These are phyloP conservation scores for Lizonia empirigonia DNA, from an alignment of 2,329 filamentous ascomycete species.

Conservation along the genomic window DNA sequence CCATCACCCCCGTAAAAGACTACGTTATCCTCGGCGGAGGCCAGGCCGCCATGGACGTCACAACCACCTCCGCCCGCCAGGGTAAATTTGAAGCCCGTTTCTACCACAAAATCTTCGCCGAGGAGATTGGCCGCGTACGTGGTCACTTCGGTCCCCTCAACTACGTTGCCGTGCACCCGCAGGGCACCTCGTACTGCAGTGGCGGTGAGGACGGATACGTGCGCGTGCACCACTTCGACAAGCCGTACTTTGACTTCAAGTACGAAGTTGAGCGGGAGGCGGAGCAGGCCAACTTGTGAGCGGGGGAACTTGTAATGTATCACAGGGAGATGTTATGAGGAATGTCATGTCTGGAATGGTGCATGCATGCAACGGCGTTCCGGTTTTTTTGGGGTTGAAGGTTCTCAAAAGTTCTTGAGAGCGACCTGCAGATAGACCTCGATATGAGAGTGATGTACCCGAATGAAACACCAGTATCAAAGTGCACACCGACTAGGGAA, in stretches of 20 bases:
- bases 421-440: conserved; percentile 21
- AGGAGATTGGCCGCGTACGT: conserved; percentile 95
- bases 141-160: conserved; percentile 97
- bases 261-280: conserved; percentile 95
- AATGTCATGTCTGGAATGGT: conserved; percentile 33
- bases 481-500: too few relatives aligned
- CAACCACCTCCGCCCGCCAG: conserved; percentile 88
- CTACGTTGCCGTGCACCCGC: conserved; percentile 91
- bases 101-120: conserved; percentile 99
- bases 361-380: conserved; percentile 49
- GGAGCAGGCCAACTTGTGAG: conserved; percentile 49
- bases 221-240: conserved; percentile 97
- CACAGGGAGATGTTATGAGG: conserved; percentile 23
- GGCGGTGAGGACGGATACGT: conserved; percentile 99
- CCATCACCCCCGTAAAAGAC: conserved; percentile 94
- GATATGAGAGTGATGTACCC: conserved; percentile 17
- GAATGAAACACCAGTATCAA: conserved; percentile 10
- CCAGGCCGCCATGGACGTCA: conserved; percentile 98
- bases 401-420: conserved; percentile 32
- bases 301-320: conserved; percentile 15
- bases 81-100: conserved; percentile 99
- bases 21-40: conserved; percentile 98
- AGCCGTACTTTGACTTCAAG: conserved; percentile 97
- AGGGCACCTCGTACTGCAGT: conserved; percentile 89
- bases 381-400: conserved; percentile 24